phyloP scores from a whole-genome alignment of 2,329 filamentous ascomycete species.

The Plenodomus tracheiphilus region DNA sequence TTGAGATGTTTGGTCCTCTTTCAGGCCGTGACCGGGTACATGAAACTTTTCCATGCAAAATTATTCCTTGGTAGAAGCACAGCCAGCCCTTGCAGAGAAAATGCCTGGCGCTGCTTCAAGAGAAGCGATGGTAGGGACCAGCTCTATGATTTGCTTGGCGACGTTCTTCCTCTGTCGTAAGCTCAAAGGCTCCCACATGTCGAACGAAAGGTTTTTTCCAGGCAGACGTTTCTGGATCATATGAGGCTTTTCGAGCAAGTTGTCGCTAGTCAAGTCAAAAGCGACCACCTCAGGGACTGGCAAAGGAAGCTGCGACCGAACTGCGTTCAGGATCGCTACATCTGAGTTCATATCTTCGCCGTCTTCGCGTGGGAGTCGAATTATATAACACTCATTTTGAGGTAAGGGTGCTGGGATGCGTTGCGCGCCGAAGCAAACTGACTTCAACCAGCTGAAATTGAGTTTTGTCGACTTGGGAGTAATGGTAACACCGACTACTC shows the following conservation, averaged over 20 bases:
- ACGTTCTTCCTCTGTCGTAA: slow-evolving; percentile 7
- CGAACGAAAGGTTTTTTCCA: slow-evolving; percentile 3
- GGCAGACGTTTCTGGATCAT: slow-evolving; percentile 13
- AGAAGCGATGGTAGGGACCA: slow-evolving; percentile 1
- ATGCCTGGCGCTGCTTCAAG: neutral
- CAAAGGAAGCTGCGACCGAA: neutral
- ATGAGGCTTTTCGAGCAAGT: slow-evolving; percentile 5
- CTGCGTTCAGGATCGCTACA: slow-evolving; percentile 1
- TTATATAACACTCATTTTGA: slow-evolving; percentile 1
- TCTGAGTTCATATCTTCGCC: neutral
- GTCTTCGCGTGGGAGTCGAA: slow-evolving; percentile 8
- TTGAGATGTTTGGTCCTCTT: neutral
- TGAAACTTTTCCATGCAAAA: slow-evolving; percentile 4
- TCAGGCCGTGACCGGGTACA: neutral
- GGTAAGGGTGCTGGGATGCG: fast-evolving
- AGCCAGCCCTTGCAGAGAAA: neutral
- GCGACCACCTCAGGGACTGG: slow-evolving; percentile 7
- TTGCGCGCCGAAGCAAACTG: neutral
- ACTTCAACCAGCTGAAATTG: neutral
- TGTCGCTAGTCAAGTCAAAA: neutral
- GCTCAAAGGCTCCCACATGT: slow-evolving; percentile 4
- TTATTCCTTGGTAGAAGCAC: neutral
- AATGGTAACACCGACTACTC: slow-evolving; percentile 17
- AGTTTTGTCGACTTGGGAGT: neutral
- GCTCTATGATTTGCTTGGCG: slow-evolving; percentile 1